A percentile compares a stretch with the other conserved stretches of the same genome.
These are phyloP conservation scores for Lachancea kluyveri DNA, from an alignment of 805 yeast genomes.

Conservation along the genomic window DNA sequence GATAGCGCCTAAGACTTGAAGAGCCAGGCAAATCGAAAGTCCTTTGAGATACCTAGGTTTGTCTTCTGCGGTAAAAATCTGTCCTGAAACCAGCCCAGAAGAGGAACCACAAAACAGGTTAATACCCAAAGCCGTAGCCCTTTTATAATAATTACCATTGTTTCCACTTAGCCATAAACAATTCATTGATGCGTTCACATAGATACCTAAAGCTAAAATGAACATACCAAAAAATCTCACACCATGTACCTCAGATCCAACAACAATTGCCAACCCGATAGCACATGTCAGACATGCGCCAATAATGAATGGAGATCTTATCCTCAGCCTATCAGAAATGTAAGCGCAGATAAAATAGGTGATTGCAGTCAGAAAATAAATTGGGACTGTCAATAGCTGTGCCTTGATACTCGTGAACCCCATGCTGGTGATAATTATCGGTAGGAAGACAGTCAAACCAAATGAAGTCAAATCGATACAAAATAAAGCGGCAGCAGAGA, in stretches of 20 bases:
- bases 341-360: constrained; percentile 56
- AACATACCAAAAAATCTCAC: constrained; percentile 36
- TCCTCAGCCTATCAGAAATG: constrained; percentile 48
- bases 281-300: constrained; percentile 30
- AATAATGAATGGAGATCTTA: constrained; percentile 38
- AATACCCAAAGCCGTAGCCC: constrained; percentile 36
- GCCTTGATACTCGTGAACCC: constrained; percentile 62
- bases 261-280: constrained; percentile 30
- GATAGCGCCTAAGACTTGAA: constrained; percentile 37
- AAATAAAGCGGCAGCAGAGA: constrained; percentile 31
- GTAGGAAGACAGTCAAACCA: constrained; percentile 39
- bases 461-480: constrained; percentile 36
- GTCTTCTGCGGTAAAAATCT: constrained; percentile 31
- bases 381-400: constrained; percentile 77
- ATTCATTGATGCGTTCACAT: constrained; percentile 34
- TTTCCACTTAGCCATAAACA: constrained; percentile 37
- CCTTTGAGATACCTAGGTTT: constrained; percentile 37
- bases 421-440: constrained; percentile 30
- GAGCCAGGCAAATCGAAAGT: constrained; percentile 39
- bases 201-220: constrained; percentile 35
- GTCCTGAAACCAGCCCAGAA: constrained; percentile 36
- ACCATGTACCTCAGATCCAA: constrained; percentile 29
- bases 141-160: constrained; percentile 34
- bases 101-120: constrained; percentile 32
- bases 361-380: constrained; percentile 77